Conservation (phyloP, 139 green algal species). For the Coelastrella sp. region DNA sequence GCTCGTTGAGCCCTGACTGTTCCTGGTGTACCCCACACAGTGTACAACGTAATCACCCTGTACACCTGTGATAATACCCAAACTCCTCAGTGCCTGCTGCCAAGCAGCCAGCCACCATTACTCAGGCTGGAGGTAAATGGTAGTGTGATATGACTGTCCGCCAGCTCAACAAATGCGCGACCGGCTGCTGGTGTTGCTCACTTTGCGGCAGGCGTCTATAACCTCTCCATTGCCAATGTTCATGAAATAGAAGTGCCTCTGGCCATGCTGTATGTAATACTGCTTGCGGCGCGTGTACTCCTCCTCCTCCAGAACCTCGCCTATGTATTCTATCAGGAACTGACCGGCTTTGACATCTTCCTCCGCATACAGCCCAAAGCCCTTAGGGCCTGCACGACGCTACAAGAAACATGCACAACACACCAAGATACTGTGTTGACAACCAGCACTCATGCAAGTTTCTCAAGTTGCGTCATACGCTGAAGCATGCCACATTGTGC, state of each 20-base stretch:
- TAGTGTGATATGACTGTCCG: not conserved
- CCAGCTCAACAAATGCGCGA: not conserved
- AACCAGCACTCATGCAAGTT: not conserved
- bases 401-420: constrained; percentile 50
- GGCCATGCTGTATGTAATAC: constrained; percentile 81
- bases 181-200: constrained; percentile 45
- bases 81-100: no score
- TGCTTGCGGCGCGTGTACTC: constrained; percentile 91
- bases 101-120: no score
- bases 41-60: no score
- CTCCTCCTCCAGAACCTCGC: constrained; percentile 96
- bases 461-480: no score
- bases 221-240: constrained; percentile 97
- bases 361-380: constrained; percentile 88
- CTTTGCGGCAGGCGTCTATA: constrained; percentile 93
- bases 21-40: no score
- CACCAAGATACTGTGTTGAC: not conserved
- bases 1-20: no score
- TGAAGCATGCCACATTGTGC: no score
- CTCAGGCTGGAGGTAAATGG: no score
- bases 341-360: constrained; percentile 83
- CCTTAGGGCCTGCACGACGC: constrained; percentile 86
- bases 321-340: constrained; percentile 99
- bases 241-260: constrained; percentile 99
- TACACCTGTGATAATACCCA: no score